Conservation (phyloP, 345 rosid species). For the Citrus cavaleriei region DNA sequence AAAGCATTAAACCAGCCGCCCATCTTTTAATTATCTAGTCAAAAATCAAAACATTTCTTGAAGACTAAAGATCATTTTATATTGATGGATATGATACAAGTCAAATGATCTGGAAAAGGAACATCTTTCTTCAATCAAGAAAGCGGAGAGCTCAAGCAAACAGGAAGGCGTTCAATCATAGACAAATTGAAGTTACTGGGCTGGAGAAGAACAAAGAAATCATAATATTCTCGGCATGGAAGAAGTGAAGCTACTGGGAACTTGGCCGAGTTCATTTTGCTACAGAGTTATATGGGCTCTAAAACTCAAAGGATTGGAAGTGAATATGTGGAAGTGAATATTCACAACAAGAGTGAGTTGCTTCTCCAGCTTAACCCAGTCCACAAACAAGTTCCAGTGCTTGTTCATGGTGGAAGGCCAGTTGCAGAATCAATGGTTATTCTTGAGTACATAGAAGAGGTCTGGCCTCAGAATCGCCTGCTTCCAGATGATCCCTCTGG, state of each 20-base stretch:
- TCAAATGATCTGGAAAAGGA: background rate
- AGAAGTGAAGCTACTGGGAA: constrained; percentile 34
- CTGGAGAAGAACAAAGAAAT: background rate
- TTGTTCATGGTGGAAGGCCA: constrained; percentile 30
- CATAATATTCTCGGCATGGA: constrained; percentile 8
- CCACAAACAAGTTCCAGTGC: constrained; percentile 40
- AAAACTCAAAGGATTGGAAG: constrained; percentile 24
- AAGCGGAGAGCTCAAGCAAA: constrained; percentile 6
- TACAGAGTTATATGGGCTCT: constrained; percentile 36
- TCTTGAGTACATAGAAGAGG: constrained; percentile 30
- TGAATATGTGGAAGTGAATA: constrained; percentile 29
- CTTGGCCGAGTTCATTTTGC: constrained; percentile 30
- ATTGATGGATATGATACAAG: background rate
- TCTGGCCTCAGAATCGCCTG: constrained; percentile 23
- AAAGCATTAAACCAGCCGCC: background rate
- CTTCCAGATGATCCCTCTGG: constrained; percentile 24
- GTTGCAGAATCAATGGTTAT: constrained; percentile 29
- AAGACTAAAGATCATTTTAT: background rate
- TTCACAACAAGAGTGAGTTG: constrained; percentile 30
- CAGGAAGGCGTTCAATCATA: background rate
- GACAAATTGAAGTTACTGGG: background rate
- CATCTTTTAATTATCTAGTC: background rate
- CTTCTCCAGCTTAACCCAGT: constrained; percentile 34
- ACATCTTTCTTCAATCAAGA: background rate
- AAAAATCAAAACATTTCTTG: background rate